Percentiles rank a stretch among this genome's conserved stretches.
Conservation (phyloP, 2,329 filamentous ascomycete genomes). For the Cercospora zeina region DNA sequence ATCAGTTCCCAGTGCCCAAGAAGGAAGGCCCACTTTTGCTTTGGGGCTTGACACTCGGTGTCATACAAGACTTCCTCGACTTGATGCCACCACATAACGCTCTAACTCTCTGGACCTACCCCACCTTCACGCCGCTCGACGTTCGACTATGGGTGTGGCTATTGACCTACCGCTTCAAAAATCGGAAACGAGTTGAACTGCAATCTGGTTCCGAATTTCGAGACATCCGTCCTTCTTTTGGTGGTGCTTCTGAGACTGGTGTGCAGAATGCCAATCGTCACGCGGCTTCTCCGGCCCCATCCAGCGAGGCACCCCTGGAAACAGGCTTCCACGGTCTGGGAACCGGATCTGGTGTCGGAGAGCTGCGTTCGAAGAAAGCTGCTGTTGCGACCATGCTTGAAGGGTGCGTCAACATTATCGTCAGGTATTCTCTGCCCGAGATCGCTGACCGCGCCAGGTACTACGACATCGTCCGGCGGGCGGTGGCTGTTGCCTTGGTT, state of each 20-base stretch:
- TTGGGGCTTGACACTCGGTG: slow-evolving; percentile 68
- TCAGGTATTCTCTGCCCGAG: slow-evolving; percentile 31
- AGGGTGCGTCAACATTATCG: slow-evolving; percentile 42
- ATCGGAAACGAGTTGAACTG: slow-evolving; percentile 48
- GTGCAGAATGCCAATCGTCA: slow-evolving; percentile 13
- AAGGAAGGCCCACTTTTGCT: slow-evolving; percentile 57
- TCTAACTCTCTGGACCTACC: slow-evolving; percentile 65
- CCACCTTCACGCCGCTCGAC: slow-evolving; percentile 66
- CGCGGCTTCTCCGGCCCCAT: slow-evolving; percentile 19
- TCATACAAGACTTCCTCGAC: slow-evolving; percentile 67
- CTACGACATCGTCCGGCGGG: slow-evolving; percentile 52
- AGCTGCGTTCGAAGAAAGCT: slow-evolving; percentile 42
- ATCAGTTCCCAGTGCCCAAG: slow-evolving; percentile 38
- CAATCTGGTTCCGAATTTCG: slow-evolving; percentile 36
- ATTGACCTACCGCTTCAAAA: slow-evolving; percentile 59
- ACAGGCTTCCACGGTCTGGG: slow-evolving; percentile 50
- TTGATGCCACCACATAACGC: slow-evolving; percentile 64
- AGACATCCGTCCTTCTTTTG: slow-evolving; percentile 32
- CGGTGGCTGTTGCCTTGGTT: slow-evolving; percentile 48
- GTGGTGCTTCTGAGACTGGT: slow-evolving; percentile 32
- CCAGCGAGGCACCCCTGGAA: slow-evolving; percentile 41
- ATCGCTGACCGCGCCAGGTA: slow-evolving; percentile 45
- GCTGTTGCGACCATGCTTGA: slow-evolving; percentile 53
- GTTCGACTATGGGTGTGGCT: slow-evolving; percentile 61
- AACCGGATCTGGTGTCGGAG: slow-evolving; percentile 43